These are phyloP conservation scores for Chalciporus pseudorubinellus DNA, from an alignment of 768 basidiomycete genomes.

Conservation along the genomic window DNA sequence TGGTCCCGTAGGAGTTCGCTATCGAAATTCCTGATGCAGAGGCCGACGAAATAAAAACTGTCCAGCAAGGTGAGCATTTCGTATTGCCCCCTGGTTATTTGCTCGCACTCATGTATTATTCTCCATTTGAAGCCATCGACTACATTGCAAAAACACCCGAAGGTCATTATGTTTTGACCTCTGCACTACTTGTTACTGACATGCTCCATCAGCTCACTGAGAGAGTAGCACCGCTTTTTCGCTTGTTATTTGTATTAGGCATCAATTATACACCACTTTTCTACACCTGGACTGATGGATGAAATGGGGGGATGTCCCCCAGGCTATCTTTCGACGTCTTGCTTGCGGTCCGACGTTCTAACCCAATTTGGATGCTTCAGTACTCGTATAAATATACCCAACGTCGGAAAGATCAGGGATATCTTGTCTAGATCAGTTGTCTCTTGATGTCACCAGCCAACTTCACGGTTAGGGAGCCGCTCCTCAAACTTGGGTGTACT, in stretches of 20 bases:
- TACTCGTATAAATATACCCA: constrained; percentile 7
- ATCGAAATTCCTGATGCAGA: constrained; percentile 98
- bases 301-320: not conserved
- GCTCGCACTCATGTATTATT: not conserved
- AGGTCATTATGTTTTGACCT: constrained; percentile 46
- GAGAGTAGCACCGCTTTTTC: constrained; percentile 9
- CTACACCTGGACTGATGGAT: not conserved
- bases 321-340: not conserved
- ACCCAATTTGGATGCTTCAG: constrained; percentile 7
- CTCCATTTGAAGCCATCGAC: constrained; percentile 73
- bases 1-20: constrained; percentile 71
- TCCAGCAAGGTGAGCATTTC: constrained; percentile 74
- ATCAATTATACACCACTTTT: constrained; percentile 17
- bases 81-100: not conserved
- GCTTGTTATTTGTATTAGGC: constrained; percentile 17
- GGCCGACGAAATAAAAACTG: constrained; percentile 90
- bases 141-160: constrained; percentile 93
- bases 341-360: not conserved
- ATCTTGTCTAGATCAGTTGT: not conserved
- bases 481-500: constrained; percentile 52
- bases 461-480: constrained; percentile 35
- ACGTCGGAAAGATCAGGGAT: not conserved
- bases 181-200: constrained; percentile 10
- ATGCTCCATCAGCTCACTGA: constrained; percentile 46
- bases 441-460: constrained; percentile 16